Evolutionary conservation across 2,329 filamentous ascomycete genomes (phyloP).

Genomic region (Aulographum hederae): DNA sequence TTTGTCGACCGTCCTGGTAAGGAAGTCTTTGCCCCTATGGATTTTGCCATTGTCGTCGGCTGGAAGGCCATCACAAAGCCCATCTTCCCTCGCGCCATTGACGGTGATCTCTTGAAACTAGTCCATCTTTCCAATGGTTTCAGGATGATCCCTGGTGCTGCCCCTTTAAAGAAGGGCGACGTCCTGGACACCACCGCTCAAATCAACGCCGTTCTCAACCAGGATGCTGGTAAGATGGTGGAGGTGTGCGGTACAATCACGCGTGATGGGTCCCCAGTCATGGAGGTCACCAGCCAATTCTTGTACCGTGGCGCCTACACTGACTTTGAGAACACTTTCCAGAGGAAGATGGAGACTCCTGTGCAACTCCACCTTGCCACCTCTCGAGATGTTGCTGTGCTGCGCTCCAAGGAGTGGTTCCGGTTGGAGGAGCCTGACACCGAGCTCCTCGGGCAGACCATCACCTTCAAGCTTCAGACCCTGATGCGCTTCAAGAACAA

Average conservation of each 20-base stretch:
- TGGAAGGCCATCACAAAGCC: constrained; percentile 99
- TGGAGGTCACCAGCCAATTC: constrained; percentile 98
- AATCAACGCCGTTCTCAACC: constrained; percentile 95
- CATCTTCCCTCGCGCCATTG: constrained; percentile 92
- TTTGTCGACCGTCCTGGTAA: constrained; percentile 94
- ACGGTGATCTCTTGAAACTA: constrained; percentile 87
- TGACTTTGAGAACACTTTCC: constrained; percentile 96
- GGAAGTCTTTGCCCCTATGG: constrained; percentile 90
- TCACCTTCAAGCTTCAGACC: constrained; percentile 90
- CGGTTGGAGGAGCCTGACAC: constrained; percentile 67
- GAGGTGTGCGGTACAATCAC: constrained; percentile 97
- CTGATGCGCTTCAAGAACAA: constrained; percentile 90
- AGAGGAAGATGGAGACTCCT: constrained; percentile 87
- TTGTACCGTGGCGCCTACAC: constrained; percentile 83
- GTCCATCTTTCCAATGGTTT: constrained; percentile 95
- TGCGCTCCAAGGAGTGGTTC: constrained; percentile 98
- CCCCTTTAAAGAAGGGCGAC: constrained; percentile 90
- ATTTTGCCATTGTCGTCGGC: constrained; percentile 93
- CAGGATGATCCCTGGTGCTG: constrained; percentile 91
- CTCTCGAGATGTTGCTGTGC: constrained; percentile 78
- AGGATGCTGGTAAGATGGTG: constrained; percentile 98
- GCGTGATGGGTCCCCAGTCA: constrained; percentile 66
- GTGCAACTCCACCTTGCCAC: constrained; percentile 82
- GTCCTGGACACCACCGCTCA: constrained; percentile 82
- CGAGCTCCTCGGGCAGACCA: constrained; percentile 77